Evolutionary conservation across 192 early-diverging fungal genomes (phyloP), one percentile per base, ranked within the genome.

Genomic region (Entophlyctis luteolus): DNA sequence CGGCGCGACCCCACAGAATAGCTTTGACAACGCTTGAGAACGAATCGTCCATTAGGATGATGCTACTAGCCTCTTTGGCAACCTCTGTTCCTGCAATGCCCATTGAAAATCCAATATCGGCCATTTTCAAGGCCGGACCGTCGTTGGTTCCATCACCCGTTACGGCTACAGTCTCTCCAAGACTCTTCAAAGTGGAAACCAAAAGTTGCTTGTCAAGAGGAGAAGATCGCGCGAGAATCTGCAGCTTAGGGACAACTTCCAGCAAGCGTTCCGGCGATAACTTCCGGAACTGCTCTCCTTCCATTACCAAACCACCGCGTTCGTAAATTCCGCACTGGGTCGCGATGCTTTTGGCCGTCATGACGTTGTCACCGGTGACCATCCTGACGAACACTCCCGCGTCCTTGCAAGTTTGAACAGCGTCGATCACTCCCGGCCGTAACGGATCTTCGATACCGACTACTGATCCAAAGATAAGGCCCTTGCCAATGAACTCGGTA

Each of bases 131-230:
- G 22, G 92, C 92, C 0, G 92, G 93, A 3, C 88, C 94, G 72
- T 98, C 96, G 75, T 98, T 98, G 23, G 96, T 98, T 22, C 96
- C 96, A 73, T 98, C 95, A 25, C 96, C 96, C 32, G 96, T 98
- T 0, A 98, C 93, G 0, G 96, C 92, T 0, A 98, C 96, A 62
- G 90, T 88, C 70, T 96, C 92, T 48, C 91, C 90, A 57, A 92
- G 75, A 31, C 42, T 25, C 31, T 81, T 78, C 5, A 96, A 82
- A n/a, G 80, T 77, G 38, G 77, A 72, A 14, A 94, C 91, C 62
- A 96, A 82, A 55, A 92, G 86, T 49, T 89, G 90, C 83, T 96
- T 96, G 76, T 95, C 93, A 57, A 83, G 79, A 35, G 94, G 94
- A 45, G 90, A 91, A 49, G 87, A 90, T 2, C 94, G 87, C 4